Base-by-base conservation (phyloP, 768 basidiomycete species). In the Clavulina sp. region DNA sequence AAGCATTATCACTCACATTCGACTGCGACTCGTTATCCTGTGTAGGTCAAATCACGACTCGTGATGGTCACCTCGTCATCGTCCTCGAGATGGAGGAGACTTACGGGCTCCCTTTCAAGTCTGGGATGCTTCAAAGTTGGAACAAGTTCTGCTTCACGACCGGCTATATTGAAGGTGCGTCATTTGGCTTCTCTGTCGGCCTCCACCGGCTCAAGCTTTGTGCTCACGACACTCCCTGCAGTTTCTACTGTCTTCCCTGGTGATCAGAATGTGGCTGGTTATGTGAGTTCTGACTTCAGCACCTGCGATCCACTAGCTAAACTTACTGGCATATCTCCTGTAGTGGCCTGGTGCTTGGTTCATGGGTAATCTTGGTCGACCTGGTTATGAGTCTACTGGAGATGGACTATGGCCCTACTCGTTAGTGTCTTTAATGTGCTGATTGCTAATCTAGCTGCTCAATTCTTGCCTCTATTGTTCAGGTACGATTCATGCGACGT, bases 331-430 rank as follows among this genome's bases (percentile, higher is more conserved):
- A 1, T 7, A 53, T 33, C 32, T 26, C 33, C 51, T 34, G 4
- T 49, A 80, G 78, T 87, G 84, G 86, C 86, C 84, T 33, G 85
- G 82, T 57, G 43, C 74, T 2, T 89, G 87, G 87, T 84, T 82
- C 19, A 82, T 84, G 79, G 87, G 87, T 2, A 93, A 91, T 61
- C 71, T 91, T 3, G 87, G 77, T 1, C 67, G 88, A 34, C 77
- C 87, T 0, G 88, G 87, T 4, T 89, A 84, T 62, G 68, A 75
- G 4, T 84, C 79, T 0, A 77, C 83, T 1, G 81, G 81, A 1
- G 85, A 89, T 48, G 87, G 88, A 3, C 71, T 73, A 52, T 84
- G 85, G 83, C 84, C 85, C 1, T 87, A 86, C 65, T 79, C 84
- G 64, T 80, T 64, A 54, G 74, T 66, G 28, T 9, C 18, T 24